A percentile compares a stretch with the other conserved stretches of the same genome.
Evolutionary conservation across 257 asterid species (phyloP).

Genomic region (Forsythia suspensa): DNA sequence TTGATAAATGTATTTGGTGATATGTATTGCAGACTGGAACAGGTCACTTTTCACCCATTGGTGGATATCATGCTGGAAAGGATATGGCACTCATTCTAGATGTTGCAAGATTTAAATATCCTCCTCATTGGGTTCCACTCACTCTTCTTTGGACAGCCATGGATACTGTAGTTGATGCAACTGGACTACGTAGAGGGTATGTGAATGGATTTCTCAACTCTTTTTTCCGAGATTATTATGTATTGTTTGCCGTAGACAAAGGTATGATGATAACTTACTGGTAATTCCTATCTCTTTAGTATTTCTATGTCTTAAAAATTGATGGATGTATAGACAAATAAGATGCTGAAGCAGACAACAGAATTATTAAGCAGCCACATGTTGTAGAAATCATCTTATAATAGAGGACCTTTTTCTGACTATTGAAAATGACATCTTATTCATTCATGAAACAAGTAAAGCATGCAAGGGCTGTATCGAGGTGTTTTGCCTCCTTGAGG

Average conservation of each 20-base stretch:
- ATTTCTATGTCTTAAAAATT: neutral
- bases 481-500: neutral
- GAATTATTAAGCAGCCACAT: neutral
- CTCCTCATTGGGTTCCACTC: constrained; percentile 86
- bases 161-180: constrained; percentile 59
- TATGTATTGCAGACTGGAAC: constrained; percentile 57
- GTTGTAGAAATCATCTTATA: neutral
- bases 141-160: constrained; percentile 83
- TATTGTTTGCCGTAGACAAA: neutral
- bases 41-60: constrained; percentile 85
- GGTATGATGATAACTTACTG: neutral
- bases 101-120: constrained; percentile 85
- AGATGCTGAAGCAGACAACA: neutral
- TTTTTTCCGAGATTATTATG: neutral
- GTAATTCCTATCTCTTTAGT: neutral
- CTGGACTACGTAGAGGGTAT: constrained; percentile 72
- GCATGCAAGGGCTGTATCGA: neutral
- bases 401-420: neutral
- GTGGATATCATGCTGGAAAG: constrained; percentile 74
- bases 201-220: neutral
- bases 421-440: neutral
- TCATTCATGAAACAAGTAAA: neutral
- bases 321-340: neutral
- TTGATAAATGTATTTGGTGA: neutral
- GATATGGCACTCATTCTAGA: constrained; percentile 78